Evolutionary conservation across 345 rosid species (phyloP).

Genomic region (Rhodomyrtus tomentosa): DNA sequence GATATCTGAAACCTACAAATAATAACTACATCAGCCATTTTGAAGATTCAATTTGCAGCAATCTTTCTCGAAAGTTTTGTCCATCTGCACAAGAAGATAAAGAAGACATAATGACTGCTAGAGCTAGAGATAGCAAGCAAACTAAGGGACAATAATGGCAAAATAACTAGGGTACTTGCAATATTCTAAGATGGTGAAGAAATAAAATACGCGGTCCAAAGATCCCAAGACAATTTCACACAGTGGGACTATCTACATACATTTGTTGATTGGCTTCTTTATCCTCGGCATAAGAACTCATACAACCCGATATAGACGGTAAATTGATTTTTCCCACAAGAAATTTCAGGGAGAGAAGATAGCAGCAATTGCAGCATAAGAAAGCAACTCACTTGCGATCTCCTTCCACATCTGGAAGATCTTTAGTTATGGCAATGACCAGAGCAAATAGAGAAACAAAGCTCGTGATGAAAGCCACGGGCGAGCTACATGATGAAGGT

Average conservation of each 20-base stretch:
- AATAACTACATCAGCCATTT: neutral
- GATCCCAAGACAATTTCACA: neutral
- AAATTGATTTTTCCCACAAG: neutral
- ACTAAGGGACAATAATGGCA: neutral
- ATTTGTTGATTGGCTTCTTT: neutral
- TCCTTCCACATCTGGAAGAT: conserved; percentile 95
- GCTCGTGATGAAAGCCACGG: conserved; percentile 91
- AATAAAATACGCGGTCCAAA: neutral
- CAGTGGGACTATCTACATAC: neutral
- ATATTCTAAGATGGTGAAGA: neutral
- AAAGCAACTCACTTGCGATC: conserved; percentile 75
- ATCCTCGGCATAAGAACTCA: neutral
- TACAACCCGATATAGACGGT: neutral
- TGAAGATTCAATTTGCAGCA: neutral
- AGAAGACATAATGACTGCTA: neutral
- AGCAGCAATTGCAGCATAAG: neutral
- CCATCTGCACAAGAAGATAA: neutral
- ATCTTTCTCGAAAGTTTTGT: neutral
- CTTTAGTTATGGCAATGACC: conserved; percentile 92
- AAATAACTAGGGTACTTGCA: neutral
- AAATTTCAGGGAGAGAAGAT: neutral
- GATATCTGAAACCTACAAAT: conserved; percentile 74
- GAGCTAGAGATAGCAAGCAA: neutral
- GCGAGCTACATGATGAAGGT: conserved; percentile 50
- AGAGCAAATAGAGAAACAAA: conserved; percentile 85